These are phyloP conservation scores for Colletotrichum magnum DNA, from an alignment of 2,329 filamentous ascomycete genomes.

Conservation along the genomic window DNA sequence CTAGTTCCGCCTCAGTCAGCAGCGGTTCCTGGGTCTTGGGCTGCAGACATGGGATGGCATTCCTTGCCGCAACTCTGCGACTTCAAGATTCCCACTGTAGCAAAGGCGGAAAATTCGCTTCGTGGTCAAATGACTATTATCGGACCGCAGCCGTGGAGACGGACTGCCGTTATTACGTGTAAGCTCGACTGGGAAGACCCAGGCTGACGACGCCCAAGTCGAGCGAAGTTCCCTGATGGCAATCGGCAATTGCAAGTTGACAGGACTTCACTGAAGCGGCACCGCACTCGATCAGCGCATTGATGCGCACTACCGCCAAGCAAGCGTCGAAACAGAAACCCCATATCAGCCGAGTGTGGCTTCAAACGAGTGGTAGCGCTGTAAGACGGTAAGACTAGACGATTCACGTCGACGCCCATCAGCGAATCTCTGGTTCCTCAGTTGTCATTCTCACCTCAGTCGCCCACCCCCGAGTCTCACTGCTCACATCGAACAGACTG, in stretches of 20 bases:
- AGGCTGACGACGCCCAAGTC: conserved; percentile 15
- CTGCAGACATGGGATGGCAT: conserved; percentile 34
- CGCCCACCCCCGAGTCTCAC: background rate
- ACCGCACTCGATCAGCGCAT: background rate
- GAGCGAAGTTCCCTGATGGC: conserved; percentile 21
- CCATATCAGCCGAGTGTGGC: too few species aligned
- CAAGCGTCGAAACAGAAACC: too few species aligned
- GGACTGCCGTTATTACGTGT: background rate
- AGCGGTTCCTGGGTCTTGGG: conserved; percentile 16
- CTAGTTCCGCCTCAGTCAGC: conserved; percentile 14
- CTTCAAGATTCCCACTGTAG: background rate
- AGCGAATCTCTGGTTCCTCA: conserved; percentile 25
- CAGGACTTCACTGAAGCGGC: background rate
- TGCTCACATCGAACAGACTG: conserved; percentile 5
- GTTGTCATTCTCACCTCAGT: conserved; percentile 32
- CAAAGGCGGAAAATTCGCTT: conserved; percentile 17
- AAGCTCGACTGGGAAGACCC: conserved; percentile 19
- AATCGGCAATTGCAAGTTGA: conserved; percentile 26
- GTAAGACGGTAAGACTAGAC: too few species aligned
- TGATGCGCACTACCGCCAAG: background rate
- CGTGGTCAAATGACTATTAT: conserved; percentile 25
- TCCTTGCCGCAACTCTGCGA: background rate
- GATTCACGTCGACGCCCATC: background rate
- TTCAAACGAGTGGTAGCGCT: too few species aligned
- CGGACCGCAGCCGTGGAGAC: background rate